These are phyloP conservation scores for Symmetrospora coprosmae DNA, from an alignment of 768 basidiomycete genomes.

Conservation along the genomic window DNA sequence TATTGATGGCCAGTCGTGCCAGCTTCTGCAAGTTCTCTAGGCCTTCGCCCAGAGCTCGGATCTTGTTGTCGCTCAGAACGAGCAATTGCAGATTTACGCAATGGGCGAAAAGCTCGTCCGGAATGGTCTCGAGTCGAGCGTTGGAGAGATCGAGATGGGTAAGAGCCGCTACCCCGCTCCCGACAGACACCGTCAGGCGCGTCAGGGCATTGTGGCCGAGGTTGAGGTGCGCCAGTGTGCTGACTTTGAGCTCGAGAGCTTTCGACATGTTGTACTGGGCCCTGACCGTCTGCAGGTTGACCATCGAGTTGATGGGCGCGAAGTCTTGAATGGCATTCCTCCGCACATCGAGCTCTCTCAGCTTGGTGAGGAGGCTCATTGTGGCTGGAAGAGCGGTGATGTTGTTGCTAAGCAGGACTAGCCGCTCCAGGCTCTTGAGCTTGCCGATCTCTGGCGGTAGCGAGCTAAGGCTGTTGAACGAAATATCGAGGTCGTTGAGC, in stretches of 20 bases:
- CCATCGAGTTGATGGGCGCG: constrained; percentile 52
- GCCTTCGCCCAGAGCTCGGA: constrained; percentile 68
- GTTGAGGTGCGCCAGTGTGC: constrained; percentile 52
- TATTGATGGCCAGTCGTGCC: constrained; percentile 65
- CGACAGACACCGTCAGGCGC: constrained; percentile 48
- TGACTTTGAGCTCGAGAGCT: constrained; percentile 63
- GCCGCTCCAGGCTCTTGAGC: constrained; percentile 52
- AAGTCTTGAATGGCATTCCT: constrained; percentile 71
- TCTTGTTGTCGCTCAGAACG: constrained; percentile 70
- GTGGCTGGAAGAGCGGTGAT: constrained; percentile 57
- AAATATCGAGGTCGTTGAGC: constrained; percentile 78
- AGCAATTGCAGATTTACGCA: constrained; percentile 58
- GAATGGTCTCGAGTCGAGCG: constrained; percentile 70
- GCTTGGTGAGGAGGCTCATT: constrained; percentile 46
- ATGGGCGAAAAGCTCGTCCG: constrained; percentile 55
- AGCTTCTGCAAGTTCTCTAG: constrained; percentile 61
- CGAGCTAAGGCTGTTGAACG: constrained; percentile 75
- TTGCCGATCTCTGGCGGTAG: constrained; percentile 67
- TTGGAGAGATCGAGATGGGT: constrained; percentile 72
- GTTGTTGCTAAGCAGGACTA: constrained; percentile 75
- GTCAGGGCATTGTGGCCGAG: constrained; percentile 78
- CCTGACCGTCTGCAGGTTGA: constrained; percentile 51
- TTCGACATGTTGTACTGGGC: constrained; percentile 75
- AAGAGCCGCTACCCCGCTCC: constrained; percentile 42
- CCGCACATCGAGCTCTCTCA: constrained; percentile 66